These are phyloP conservation scores for Coemansia sp. DNA, from an alignment of 192 early-diverging fungal genomes.

Conservation along the genomic window DNA sequence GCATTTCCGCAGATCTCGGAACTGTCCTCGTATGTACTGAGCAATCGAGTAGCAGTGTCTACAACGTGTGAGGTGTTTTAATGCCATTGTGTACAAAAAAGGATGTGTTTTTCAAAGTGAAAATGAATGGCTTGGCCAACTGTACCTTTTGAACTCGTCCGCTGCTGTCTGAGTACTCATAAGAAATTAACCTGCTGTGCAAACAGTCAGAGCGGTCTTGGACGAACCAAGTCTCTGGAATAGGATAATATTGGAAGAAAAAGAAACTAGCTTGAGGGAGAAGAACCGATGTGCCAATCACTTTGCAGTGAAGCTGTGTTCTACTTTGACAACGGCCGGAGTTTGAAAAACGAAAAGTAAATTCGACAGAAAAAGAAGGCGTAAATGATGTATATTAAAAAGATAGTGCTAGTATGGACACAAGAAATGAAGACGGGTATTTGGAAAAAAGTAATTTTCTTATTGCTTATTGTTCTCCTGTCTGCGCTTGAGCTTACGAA, in stretches of 20 bases:
- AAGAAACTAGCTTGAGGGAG: neutral
- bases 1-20: slow-evolving; percentile 29
- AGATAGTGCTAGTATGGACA: neutral
- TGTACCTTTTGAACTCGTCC: slow-evolving; percentile 21
- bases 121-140: neutral
- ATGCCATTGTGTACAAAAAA: neutral
- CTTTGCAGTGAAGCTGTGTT: neutral
- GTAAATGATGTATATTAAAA: neutral
- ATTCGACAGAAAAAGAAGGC: neutral
- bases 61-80: neutral
- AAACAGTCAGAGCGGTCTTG: slow-evolving; percentile 1
- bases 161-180: slow-evolving; percentile 5
- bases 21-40: slow-evolving; percentile 23
- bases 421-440: neutral
- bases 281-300: neutral
- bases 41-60: slow-evolving; percentile 27
- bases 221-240: neutral
- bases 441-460: neutral
- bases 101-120: neutral
- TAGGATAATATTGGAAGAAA: neutral
- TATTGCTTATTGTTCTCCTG: neutral
- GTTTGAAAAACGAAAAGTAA: neutral
- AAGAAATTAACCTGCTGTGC: neutral
- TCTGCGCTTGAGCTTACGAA: neutral
- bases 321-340: neutral